phyloP scores from a whole-genome alignment of 2,329 filamentous ascomycete genomes.

The Grosmannia serpens region DNA sequence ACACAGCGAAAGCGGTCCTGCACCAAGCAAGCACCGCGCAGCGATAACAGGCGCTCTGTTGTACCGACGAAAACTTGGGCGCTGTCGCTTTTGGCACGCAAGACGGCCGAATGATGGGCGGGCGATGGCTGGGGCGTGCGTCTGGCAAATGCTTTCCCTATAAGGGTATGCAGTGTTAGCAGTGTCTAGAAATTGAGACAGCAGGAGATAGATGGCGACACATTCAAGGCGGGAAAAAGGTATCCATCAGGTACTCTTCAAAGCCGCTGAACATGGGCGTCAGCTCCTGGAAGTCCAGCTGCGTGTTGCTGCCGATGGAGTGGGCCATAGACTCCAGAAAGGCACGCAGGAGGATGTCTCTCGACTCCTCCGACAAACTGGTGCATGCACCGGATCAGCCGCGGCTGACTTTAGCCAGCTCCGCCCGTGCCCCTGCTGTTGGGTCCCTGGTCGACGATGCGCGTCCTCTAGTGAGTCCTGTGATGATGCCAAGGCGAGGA shows the following conservation, averaged over 20 bases:
- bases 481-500: no score
- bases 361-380: slow-evolving; percentile 15
- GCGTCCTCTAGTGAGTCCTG: no score
- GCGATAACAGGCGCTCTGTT: slow-evolving; percentile 13
- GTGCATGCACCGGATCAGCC: slow-evolving; percentile 16
- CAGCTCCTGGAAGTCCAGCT: slow-evolving; percentile 10
- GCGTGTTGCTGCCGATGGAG: slow-evolving; percentile 6
- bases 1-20: slow-evolving; percentile 20
- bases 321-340: slow-evolving; percentile 17
- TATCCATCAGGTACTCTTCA: slow-evolving; percentile 16
- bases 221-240: slow-evolving; percentile 18
- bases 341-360: slow-evolving; percentile 15
- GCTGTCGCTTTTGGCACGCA: slow-evolving; percentile 11
- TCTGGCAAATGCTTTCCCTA: slow-evolving; percentile 16
- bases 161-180: slow-evolving; percentile 4
- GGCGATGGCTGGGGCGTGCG: slow-evolving; percentile 17
- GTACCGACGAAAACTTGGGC: slow-evolving; percentile 13
- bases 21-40: slow-evolving; percentile 17
- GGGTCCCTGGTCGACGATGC: no score
- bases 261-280: slow-evolving; percentile 13
- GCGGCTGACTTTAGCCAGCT: slow-evolving; percentile 13
- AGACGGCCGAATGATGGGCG: slow-evolving; percentile 13
- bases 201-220: neutral
- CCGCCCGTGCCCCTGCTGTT: no score
- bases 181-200: neutral